These are phyloP conservation scores for Phytophthora crassamura DNA, from an alignment of 352 stramenopile species.

Conservation along the genomic window DNA sequence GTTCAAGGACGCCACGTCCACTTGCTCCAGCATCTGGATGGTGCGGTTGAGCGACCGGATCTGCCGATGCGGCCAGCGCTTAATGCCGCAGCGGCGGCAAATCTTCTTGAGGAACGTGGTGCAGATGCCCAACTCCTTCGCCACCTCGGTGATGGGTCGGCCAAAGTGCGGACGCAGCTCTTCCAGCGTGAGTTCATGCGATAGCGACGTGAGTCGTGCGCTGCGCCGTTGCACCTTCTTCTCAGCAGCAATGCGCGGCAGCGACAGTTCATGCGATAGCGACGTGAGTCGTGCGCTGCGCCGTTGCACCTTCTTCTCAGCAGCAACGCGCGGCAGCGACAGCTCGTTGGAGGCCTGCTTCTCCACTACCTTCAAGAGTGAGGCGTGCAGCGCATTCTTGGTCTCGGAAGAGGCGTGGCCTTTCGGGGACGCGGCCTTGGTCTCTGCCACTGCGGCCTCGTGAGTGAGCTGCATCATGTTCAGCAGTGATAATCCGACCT, in stretches of 20 bases:
- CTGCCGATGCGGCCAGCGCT: constrained; percentile 72
- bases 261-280: constrained; percentile 57
- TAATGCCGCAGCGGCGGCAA: constrained; percentile 68
- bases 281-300: constrained; percentile 56
- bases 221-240: constrained; percentile 47
- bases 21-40: constrained; percentile 78
- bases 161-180: constrained; percentile 70
- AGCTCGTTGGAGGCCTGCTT: constrained; percentile 33
- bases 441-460: not conserved
- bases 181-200: constrained; percentile 62
- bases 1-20: constrained; percentile 50
- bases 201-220: constrained; percentile 57
- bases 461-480: constrained; percentile 57
- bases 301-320: constrained; percentile 34
- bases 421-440: not conserved
- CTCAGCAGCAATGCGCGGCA: constrained; percentile 3
- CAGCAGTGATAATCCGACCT: constrained; percentile 68
- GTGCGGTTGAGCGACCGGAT: constrained; percentile 74
- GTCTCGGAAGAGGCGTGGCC: constrained; percentile 9
- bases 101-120: constrained; percentile 85
- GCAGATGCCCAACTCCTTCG: constrained; percentile 74
- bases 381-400: constrained; percentile 36
- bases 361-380: constrained; percentile 52
- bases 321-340: constrained; percentile 9
- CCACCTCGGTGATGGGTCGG: constrained; percentile 71